These are phyloP conservation scores for Colletotrichum sp. DNA, from an alignment of 2,329 filamentous ascomycete species.

Conservation along the genomic window DNA sequence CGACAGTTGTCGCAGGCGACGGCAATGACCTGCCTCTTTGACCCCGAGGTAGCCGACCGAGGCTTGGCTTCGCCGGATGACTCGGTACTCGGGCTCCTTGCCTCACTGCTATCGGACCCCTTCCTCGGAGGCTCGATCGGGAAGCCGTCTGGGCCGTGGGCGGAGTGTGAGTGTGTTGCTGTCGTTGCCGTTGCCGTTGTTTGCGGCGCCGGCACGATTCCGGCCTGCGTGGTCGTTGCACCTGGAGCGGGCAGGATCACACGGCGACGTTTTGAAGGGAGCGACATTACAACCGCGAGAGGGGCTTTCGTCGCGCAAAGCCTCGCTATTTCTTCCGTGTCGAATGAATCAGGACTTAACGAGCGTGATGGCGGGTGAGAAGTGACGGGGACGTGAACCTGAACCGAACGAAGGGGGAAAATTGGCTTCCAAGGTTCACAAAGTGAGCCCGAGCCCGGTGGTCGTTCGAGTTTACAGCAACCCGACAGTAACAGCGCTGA, in stretches of 20 bases:
- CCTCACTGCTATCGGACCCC: not conserved
- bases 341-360: not conserved
- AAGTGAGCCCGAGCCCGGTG: not conserved
- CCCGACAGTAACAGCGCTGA: not conserved
- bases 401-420: not conserved
- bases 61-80: constrained; percentile 6
- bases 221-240: not conserved
- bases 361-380: not conserved
- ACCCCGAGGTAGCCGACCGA: not conserved
- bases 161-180: not conserved
- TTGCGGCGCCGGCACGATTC: not conserved
- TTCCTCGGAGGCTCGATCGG: not conserved
- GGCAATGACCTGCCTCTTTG: constrained; percentile 16
- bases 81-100: constrained; percentile 9
- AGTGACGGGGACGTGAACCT: not conserved
- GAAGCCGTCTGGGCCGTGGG: not conserved
- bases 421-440: not conserved
- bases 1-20: constrained; percentile 20
- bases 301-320: not conserved
- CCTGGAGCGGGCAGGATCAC: constrained; percentile 14
- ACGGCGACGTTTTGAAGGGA: constrained; percentile 14
- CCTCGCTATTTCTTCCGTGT: not conserved
- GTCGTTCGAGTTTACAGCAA: not conserved
- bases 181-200: not conserved
- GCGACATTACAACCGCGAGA: not conserved